Evolutionary conservation across 192 early-diverging fungal genomes (phyloP).

Genomic region (Linnemannia elongata): DNA sequence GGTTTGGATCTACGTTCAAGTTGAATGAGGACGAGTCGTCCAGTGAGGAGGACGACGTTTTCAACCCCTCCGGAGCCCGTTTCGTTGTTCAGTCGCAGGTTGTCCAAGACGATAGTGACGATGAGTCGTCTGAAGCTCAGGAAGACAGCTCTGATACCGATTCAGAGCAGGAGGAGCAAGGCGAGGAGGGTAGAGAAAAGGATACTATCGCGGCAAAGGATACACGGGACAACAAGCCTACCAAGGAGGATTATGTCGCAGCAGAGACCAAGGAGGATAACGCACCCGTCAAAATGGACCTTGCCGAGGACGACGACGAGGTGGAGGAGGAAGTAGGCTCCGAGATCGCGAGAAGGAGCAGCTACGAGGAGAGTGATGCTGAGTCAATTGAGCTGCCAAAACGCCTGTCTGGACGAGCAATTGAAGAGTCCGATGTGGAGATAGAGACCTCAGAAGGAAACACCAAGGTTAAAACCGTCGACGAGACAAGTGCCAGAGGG

Average conservation of each 20-base stretch:
- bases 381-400: neutral
- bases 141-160: neutral
- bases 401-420: neutral
- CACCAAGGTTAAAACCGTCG: no score
- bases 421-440: neutral
- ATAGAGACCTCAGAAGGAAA: neutral
- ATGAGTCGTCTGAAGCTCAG: neutral
- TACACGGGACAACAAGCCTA: neutral
- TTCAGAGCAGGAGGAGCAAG: neutral
- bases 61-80: neutral
- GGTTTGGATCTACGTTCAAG: constrained; percentile 12
- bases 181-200: neutral
- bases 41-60: neutral
- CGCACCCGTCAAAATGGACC: neutral
- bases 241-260: neutral
- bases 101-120: neutral
- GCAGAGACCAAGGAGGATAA: neutral
- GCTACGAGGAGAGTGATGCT: neutral
- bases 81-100: neutral
- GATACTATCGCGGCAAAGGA: neutral
- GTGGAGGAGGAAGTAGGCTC: neutral
- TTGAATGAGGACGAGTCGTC: neutral
- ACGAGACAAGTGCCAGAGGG: neutral
- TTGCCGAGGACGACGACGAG: neutral
- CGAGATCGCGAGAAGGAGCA: no score